A percentile compares a stretch with the other conserved stretches of the same genome.
These are phyloP conservation scores for Claviceps humidiphila DNA, from an alignment of 2,329 filamentous ascomycete genomes.

Conservation along the genomic window DNA sequence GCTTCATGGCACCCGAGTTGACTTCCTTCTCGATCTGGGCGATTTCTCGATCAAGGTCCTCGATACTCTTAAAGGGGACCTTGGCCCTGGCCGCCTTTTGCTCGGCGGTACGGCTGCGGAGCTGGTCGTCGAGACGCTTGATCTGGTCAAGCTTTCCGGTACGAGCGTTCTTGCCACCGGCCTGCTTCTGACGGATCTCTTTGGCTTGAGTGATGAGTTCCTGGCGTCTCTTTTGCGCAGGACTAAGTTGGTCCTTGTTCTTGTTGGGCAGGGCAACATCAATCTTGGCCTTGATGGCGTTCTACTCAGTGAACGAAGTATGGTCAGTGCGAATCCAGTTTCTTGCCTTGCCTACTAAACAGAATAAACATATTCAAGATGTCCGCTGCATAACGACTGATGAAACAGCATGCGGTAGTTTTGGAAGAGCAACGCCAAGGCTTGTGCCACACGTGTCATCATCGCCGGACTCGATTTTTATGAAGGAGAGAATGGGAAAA, in stretches of 20 bases:
- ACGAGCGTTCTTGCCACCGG: slow-evolving; percentile 72
- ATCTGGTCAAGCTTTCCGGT: slow-evolving; percentile 74
- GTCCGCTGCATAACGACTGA: too few species aligned
- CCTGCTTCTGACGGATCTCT: slow-evolving; percentile 77
- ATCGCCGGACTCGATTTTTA: too few species aligned
- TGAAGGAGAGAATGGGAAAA: background rate
- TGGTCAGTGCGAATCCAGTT: slow-evolving; percentile 5
- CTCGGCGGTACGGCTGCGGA: slow-evolving; percentile 74
- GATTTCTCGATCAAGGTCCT: slow-evolving; percentile 80
- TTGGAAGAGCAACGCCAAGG: background rate
- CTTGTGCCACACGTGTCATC: background rate
- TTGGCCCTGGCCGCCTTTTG: slow-evolving; percentile 76
- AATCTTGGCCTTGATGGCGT: slow-evolving; percentile 76
- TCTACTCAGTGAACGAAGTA: slow-evolving; percentile 38
- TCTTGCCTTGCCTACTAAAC: too few species aligned
- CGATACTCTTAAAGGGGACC: slow-evolving; percentile 71
- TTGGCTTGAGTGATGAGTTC: slow-evolving; percentile 74
- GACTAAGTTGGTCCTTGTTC: slow-evolving; percentile 66
- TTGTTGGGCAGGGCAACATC: slow-evolving; percentile 64
- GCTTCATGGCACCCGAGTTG: slow-evolving; percentile 78
- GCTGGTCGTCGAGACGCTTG: slow-evolving; percentile 78
- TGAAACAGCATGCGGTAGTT: background rate
- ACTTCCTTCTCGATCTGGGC: slow-evolving; percentile 70
- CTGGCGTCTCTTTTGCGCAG: slow-evolving; percentile 67
- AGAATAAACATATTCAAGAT: too few species aligned